These are phyloP conservation scores for Volvariella volvacea DNA, from an alignment of 1,284 basidiomycete species.

Conservation along the genomic window DNA sequence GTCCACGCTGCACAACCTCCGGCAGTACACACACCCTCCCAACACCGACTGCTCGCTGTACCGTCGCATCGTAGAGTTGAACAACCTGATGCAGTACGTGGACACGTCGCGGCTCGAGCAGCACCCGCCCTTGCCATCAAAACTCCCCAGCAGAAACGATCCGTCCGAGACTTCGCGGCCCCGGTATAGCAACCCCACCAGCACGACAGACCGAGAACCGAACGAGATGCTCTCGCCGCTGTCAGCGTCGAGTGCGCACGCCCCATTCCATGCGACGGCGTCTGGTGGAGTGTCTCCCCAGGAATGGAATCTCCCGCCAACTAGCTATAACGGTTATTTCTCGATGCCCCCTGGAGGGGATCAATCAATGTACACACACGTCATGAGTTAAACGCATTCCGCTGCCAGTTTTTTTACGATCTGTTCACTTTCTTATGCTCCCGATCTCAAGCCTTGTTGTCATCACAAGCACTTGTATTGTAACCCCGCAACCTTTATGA, in stretches of 20 bases:
- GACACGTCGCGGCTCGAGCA: background rate
- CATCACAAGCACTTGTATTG: slow-evolving; percentile 6
- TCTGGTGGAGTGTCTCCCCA: slow-evolving; percentile 41
- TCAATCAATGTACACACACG: slow-evolving; percentile 44
- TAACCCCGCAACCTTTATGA: slow-evolving; percentile 5
- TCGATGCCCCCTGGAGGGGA: slow-evolving; percentile 42
- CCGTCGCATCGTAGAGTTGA: slow-evolving; percentile 55
- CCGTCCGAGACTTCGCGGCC: slow-evolving; percentile 29
- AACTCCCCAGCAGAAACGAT: slow-evolving; percentile 34
- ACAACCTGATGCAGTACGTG: slow-evolving; percentile 62
- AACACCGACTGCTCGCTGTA: slow-evolving; percentile 50
- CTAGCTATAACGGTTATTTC: slow-evolving; percentile 66
- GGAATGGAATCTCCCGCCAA: slow-evolving; percentile 53
- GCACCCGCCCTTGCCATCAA: no score
- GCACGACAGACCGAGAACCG: slow-evolving; percentile 34
- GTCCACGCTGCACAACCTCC: slow-evolving; percentile 44
- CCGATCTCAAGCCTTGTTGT: slow-evolving; percentile 1
- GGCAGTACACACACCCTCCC: slow-evolving; percentile 50
- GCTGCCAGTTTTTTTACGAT: slow-evolving; percentile 9
- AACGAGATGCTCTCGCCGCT: slow-evolving; percentile 65
- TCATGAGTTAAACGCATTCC: slow-evolving; percentile 36
- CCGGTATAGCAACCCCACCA: slow-evolving; percentile 36
- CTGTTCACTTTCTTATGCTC: slow-evolving; percentile 10
- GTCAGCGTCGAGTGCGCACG: slow-evolving; percentile 54
- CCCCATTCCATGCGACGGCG: slow-evolving; percentile 35